A percentile compares a stretch with the other conserved stretches of the same genome.
These are phyloP conservation scores for Arabidopsis thaliana DNA, from an alignment of 345 rosid species.

Conservation along the genomic window TAIR10.1 NC_003074.8:17466001-17466500, in stretches of 20 bases:
- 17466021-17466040: slow-evolving; percentile 57
- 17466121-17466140: slow-evolving; percentile 63
- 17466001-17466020: slow-evolving; percentile 58
- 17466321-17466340: slow-evolving; percentile 67
- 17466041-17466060: slow-evolving; percentile 55
- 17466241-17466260: slow-evolving; percentile 70
- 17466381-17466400: slow-evolving; percentile 14
- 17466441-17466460: slow-evolving; percentile 12
- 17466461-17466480: not conserved
- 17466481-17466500: not conserved
- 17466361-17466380: slow-evolving; percentile 48
- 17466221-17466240: slow-evolving; percentile 79
- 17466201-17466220: slow-evolving; percentile 86
- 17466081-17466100: slow-evolving; percentile 86
- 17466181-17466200: slow-evolving; percentile 66
- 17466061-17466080: slow-evolving; percentile 62
- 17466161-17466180: slow-evolving; percentile 28
- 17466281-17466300: slow-evolving; percentile 64
- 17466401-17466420: slow-evolving; percentile 8
- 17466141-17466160: slow-evolving; percentile 52
- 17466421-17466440: not conserved
- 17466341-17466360: slow-evolving; percentile 48
- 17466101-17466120: slow-evolving; percentile 63
- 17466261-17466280: slow-evolving; percentile 57
- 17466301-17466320: slow-evolving; percentile 65